Evolutionary conservation across 495 filamentous ascomycete genomes (phyloP).

Genomic region (Penicillium roqueforti): DNA sequence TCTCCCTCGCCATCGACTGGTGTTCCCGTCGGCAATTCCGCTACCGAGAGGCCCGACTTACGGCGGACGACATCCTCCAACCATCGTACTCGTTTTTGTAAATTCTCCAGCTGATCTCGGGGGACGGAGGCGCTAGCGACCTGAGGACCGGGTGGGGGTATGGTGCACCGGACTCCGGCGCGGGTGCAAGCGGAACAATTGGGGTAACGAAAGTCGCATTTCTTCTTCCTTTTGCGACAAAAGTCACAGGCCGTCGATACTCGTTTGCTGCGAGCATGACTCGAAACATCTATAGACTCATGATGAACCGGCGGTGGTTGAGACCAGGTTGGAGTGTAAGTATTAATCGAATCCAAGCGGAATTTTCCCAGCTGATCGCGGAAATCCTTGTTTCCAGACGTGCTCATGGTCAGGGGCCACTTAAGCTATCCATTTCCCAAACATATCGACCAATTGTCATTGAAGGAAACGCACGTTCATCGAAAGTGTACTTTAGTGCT

Average conservation of each 20-base stretch:
- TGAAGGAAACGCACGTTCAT: background rate
- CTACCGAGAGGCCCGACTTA: constrained; percentile 38
- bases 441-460: constrained; percentile 2
- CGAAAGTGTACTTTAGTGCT: too few species aligned
- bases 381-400: constrained; percentile 39
- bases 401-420: constrained; percentile 31
- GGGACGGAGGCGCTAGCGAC: constrained; percentile 42
- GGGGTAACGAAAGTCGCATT: constrained; percentile 52
- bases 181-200: constrained; percentile 51
- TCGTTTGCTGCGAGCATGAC: constrained; percentile 34
- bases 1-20: constrained; percentile 37
- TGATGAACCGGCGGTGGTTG: background rate
- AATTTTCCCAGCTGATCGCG: constrained; percentile 46
- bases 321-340: constrained; percentile 12
- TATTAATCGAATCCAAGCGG: constrained; percentile 34
- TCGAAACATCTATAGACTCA: constrained; percentile 10
- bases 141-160: constrained; percentile 41
- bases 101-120: constrained; percentile 47
- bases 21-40: constrained; percentile 32
- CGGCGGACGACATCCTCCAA: constrained; percentile 42
- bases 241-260: constrained; percentile 51
- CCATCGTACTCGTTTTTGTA: constrained; percentile 51
- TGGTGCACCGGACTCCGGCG: constrained; percentile 49
- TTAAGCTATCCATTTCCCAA: constrained; percentile 29
- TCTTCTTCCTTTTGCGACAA: constrained; percentile 52